A percentile compares a stretch with the other conserved stretches of the same genome.
Evolutionary conservation across 2,329 filamentous ascomycete genomes (phyloP).

Genomic region (Teratosphaeriaceae sp.): DNA sequence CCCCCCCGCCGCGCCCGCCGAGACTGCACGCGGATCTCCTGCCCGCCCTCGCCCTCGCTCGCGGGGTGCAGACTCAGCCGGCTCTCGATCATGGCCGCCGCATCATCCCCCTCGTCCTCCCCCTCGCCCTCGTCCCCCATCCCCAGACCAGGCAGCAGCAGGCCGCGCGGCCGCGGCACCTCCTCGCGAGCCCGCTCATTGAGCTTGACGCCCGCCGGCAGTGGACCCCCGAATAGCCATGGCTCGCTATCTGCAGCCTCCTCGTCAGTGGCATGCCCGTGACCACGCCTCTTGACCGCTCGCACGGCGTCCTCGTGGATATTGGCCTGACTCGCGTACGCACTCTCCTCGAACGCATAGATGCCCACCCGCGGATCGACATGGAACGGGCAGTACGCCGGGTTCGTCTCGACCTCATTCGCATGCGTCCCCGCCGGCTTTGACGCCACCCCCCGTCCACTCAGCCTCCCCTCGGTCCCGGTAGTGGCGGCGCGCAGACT

Average conservation of each 20-base stretch:
- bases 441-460: neutral
- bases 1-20: neutral
- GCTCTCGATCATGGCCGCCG: constrained; percentile 4
- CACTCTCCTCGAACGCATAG: constrained; percentile 51
- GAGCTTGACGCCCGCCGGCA: constrained; percentile 22
- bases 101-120: neutral
- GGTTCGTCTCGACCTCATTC: constrained; percentile 64
- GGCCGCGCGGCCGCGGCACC: neutral
- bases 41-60: neutral
- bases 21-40: constrained; percentile 2
- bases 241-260: constrained; percentile 12
- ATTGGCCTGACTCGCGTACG: constrained; percentile 10
- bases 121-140: neutral
- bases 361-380: constrained; percentile 80
- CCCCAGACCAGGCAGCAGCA: neutral
- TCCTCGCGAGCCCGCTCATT: constrained; percentile 16
- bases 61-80: constrained; percentile 1
- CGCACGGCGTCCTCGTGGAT: constrained; percentile 5
- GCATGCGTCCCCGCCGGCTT: neutral
- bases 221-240: constrained; percentile 26
- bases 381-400: constrained; percentile 93
- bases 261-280: too few species aligned
- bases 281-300: constrained; percentile 17
- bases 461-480: neutral
- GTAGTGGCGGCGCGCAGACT: constrained; percentile 23